Evolutionary conservation across 352 stramenopile genomes (phyloP).

Genomic region (Globisporangium abappressorium): DNA sequence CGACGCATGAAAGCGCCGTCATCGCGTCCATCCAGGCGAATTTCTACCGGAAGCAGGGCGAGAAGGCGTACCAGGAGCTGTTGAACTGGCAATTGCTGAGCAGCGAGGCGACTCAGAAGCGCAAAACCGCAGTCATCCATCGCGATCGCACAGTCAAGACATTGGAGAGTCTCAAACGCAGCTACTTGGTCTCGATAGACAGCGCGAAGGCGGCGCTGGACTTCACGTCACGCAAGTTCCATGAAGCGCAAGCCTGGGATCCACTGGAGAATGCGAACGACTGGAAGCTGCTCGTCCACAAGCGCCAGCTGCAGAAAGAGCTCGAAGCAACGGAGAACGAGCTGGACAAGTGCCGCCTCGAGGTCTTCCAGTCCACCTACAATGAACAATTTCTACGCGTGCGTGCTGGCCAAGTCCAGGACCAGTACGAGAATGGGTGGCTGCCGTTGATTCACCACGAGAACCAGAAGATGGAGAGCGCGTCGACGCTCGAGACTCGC

Average conservation of each 20-base stretch:
- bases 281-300: slow-evolving; percentile 62
- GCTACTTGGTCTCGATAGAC: slow-evolving; percentile 25
- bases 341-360: slow-evolving; percentile 41
- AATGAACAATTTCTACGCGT: slow-evolving; percentile 52
- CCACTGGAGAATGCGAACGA: slow-evolving; percentile 80
- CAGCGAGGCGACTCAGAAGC: slow-evolving; percentile 31
- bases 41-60: slow-evolving; percentile 23
- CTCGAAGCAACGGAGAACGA: slow-evolving; percentile 32
- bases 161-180: slow-evolving; percentile 22
- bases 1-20: slow-evolving; percentile 16
- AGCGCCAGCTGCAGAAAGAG: slow-evolving; percentile 48
- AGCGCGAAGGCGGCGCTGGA: slow-evolving; percentile 47
- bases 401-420: slow-evolving; percentile 27
- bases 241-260: slow-evolving; percentile 72
- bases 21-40: slow-evolving; percentile 19
- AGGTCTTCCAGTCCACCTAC: slow-evolving; percentile 56
- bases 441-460: slow-evolving; percentile 24
- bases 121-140: slow-evolving; percentile 29
- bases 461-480: slow-evolving; percentile 23
- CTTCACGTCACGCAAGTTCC: slow-evolving; percentile 51
- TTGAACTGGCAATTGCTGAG: slow-evolving; percentile 41
- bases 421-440: slow-evolving; percentile 31
- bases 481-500: slow-evolving; percentile 28
- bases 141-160: slow-evolving; percentile 24
- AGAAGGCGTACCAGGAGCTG: slow-evolving; percentile 23